Base-by-base conservation (phyloP, 202 grass and related monocot genomes). In the Miscanthus sacchariflorus region DNA sequence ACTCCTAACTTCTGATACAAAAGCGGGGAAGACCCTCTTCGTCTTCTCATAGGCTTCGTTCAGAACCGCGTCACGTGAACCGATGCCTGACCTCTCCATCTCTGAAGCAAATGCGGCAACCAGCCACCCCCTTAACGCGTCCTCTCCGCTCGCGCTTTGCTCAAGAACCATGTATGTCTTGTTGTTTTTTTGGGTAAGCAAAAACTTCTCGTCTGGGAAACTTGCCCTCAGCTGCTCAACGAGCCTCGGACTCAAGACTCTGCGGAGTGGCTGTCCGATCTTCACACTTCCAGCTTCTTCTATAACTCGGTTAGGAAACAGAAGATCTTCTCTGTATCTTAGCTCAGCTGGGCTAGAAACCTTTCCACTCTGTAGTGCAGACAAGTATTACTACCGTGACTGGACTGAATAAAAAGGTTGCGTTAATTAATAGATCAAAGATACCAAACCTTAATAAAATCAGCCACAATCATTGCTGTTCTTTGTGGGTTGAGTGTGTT, bases 261-360 rank as follows among this genome's bases (percentile, higher is more conserved):
- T 66, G 6, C 74, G 61, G 61, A 97, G 81, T 33, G 93, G 91
- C 23, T 95, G 91, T 11, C 97, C 97, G 12, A 99, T 87, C 46
- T 87, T 91, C 52, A 99, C 94, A 46, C 43, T 91, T 44, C 95
- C 93, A 11, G 95, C 94, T 94, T 97, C 93, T 79, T 85, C 86
- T 90, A 99, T 88, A 69, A 97, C 45, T 7, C 95, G 85, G 68
- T 92, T 88, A 17, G 94, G 93, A 56, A 93, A 91, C 9, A 99
- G 59, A 81, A 99, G 88, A 69, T 97, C 83, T 74, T 99, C 94
- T 76, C 23, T 78, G 76, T 95, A 99, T 72, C 94, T 84, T 76
- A 99, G 78, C 42, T 99, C 95, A 6, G 90, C 93, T 42, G 97
- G 97, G 88, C 94, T 95, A n/a, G 97, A 97, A 77, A 95, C 90